Percentiles rank a stretch among this genome's conserved stretches.
phyloP scores from a whole-genome alignment of 2,329 filamentous ascomycete genomes.

The Amauroascus verrucosus region DNA sequence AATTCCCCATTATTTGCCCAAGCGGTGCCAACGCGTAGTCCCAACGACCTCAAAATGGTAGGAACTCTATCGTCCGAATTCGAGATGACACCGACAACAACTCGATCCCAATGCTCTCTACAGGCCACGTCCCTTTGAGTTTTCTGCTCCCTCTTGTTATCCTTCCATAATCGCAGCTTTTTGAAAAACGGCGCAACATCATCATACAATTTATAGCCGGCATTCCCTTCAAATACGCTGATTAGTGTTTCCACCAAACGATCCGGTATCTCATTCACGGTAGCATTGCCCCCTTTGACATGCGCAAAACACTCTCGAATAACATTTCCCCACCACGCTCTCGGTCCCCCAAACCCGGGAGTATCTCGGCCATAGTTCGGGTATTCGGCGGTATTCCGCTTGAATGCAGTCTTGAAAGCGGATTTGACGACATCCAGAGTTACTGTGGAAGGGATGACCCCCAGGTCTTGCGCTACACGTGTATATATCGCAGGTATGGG shows the following conservation, averaged over 20 bases:
- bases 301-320: slow-evolving; percentile 30
- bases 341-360: slow-evolving; percentile 28
- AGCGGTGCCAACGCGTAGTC: slow-evolving; percentile 28
- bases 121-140: not conserved
- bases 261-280: slow-evolving; percentile 22
- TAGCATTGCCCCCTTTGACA: not conserved
- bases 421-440: slow-evolving; percentile 21
- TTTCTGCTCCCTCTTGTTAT: slow-evolving; percentile 7
- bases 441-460: slow-evolving; percentile 23
- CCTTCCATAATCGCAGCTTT: slow-evolving; percentile 22
- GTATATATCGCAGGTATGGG: slow-evolving; percentile 35
- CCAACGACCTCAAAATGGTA: slow-evolving; percentile 31
- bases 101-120: slow-evolving; percentile 21
- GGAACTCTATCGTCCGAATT: slow-evolving; percentile 40
- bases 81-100: slow-evolving; percentile 36
- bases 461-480: slow-evolving; percentile 29
- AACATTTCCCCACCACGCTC: slow-evolving; percentile 38
- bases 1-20: slow-evolving; percentile 24
- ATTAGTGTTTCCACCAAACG: slow-evolving; percentile 29
- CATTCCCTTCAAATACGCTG: slow-evolving; percentile 30
- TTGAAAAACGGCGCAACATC: slow-evolving; percentile 33
- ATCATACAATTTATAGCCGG: slow-evolving; percentile 34
- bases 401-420: slow-evolving; percentile 28
- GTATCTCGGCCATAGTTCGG: slow-evolving; percentile 39
- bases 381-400: slow-evolving; percentile 23